Base-by-base conservation (phyloP, 345 rosid species). In the Draba incana region DNA sequence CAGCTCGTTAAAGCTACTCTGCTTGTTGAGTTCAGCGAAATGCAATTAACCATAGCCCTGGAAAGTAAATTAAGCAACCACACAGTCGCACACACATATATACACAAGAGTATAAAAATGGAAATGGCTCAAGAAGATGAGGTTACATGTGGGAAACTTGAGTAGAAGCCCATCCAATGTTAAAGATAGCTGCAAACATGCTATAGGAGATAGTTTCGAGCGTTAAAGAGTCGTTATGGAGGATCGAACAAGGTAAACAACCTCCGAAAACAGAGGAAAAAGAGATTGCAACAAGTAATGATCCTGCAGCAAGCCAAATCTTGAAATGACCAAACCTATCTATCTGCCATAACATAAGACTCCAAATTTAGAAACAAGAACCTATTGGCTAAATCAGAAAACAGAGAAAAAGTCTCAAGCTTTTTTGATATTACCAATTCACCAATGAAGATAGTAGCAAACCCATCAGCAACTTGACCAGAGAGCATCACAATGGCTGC, bases 281-380 rank as follows among this genome's bases (percentile, higher is more conserved):
- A 30, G 97, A 93, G 56, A 90, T 75, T 5, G 98, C 96, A 75
- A 90, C 97, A 67, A 93, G 79, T 63, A 87, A 12, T 50, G 98
- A 87, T 78, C 98, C 98, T 57, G 90, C 97, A 63, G 83, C 96
- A 81, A 82, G 97, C 97, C 98, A 93, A 54, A 88, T 44, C 80
- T 93, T 93, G 88, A 93, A 93, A 83, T 76, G 86, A 27, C 98
- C 98, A 85, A 90, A 93, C 82, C 98, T 88, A 86, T 92, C 97
- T 76, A 92, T 88, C 98, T 90, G 79, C 63, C 70, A 74, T 64
- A 13, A 64, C 52, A 48, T 0, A 64, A 39, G 13, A 63, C 37
- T 56, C 37, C 62, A 70, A 35, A n/a, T 15, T 33, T 2, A 33
- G 37, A 33, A 33, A 33, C 37, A 33, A 33, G 0, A 6, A 33